phyloP scores from a whole-genome alignment of 179 eudicot species.

The Vitellaria paradoxa region DNA sequence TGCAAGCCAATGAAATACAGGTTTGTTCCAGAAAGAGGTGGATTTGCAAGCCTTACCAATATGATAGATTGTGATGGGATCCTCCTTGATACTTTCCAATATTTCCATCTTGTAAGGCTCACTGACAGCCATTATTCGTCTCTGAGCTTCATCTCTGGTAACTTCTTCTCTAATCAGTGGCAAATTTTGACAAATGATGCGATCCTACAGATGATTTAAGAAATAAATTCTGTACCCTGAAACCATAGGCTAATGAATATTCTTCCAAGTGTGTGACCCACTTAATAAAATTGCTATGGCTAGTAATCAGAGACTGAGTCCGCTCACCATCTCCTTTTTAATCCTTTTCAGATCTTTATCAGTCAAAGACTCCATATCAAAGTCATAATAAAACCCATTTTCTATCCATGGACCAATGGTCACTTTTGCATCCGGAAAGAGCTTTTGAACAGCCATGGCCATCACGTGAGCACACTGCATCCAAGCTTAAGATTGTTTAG shows the following conservation, averaged over 20 bases:
- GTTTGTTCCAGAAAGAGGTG: not conserved
- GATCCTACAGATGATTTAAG: conserved; percentile 92
- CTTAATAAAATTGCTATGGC: not conserved
- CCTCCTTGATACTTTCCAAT: conserved; percentile 82
- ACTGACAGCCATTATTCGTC: conserved; percentile 69
- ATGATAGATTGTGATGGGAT: conserved; percentile 95
- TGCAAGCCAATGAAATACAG: not conserved
- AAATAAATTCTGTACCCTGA: conserved; percentile 67
- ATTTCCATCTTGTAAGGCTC: conserved; percentile 96
- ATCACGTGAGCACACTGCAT: conserved; percentile 99
- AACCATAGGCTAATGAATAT: conserved; percentile 50
- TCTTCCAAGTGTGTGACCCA: conserved; percentile 24
- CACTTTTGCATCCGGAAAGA: conserved; percentile 93
- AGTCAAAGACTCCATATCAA: conserved; percentile 95
- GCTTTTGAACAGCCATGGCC: conserved; percentile 99
- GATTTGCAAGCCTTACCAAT: conserved; percentile 49
- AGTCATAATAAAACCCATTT: conserved; percentile 92
- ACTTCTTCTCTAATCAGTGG: conserved; percentile 93
- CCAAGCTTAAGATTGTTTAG: conserved; percentile 13
- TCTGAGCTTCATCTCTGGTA: conserved; percentile 86
- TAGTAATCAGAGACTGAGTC: conserved; percentile 11
- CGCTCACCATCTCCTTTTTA: conserved; percentile 97
- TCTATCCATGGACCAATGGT: conserved; percentile 99
- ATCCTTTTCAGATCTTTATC: conserved; percentile 91
- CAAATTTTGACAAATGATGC: conserved; percentile 82